Evolutionary conservation across 306 rosid genomes (phyloP), one percentile per base, ranked within the genome.

Genomic region (Pueraria montana): DNA sequence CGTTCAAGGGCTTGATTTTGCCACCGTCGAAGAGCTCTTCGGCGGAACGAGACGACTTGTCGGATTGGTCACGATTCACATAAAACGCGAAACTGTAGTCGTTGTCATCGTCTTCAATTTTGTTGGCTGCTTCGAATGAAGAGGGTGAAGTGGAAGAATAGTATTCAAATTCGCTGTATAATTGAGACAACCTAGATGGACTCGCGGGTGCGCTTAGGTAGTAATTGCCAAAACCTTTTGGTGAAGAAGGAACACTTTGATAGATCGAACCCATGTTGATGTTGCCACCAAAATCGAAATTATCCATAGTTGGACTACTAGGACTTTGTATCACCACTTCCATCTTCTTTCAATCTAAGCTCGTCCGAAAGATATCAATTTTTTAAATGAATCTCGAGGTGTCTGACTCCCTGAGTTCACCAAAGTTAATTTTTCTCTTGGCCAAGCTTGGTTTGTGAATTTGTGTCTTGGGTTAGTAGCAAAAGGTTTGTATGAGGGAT

Each of bases 21-120:
- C 99, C 99, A 11, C 94, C 94, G 12, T 94, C 89, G 20, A 96
- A 96, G 11, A 96, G 94, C 78, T 94, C 97, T 9, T 92, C 99
- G 2, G 99, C 99, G 1, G 98, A 90, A 45, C 88, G 92, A 20
- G 97, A 94, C 0, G 72, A 26, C 24, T 86, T 83, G 11, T 87
- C 87, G 2, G 80, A 74, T 43, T 38, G 43, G 7, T 93, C 92
- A 27, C 49, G 66, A 26, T 83, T 71, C 8, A 96, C 87, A 70
- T 50, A 91, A 68, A 96, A 96, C 0, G 96, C 98, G n/a, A 96
- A 96, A 55, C 86, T 90, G 1, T 58, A 82, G 4, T 68, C 53
- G 0, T 17, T 64, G 1, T 58, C 82, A 1, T 67, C 42, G 0
- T 26, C 43, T 0, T 21, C 56, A 8, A 16, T 18, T 5, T 46